Conservation (phyloP, 2,329 filamentous ascomycete genomes). For the Pezicula neosporulosa region DNA sequence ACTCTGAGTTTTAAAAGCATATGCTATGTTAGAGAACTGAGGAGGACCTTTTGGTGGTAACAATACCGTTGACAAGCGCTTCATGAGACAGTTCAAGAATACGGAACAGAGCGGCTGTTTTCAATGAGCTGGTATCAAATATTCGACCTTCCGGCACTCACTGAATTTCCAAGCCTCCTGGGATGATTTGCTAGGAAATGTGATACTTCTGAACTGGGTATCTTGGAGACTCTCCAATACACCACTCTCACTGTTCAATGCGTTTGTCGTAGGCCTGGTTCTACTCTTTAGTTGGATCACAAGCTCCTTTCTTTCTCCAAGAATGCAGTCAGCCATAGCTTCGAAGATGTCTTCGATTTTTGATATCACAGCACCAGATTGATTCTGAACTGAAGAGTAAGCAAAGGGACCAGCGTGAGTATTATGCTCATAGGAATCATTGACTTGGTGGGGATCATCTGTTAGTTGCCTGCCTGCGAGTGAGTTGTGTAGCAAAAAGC, state of each 20-base stretch:
- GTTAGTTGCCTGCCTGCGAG: constrained; percentile 5
- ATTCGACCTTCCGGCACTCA: constrained; percentile 28
- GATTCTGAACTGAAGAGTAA: constrained; percentile 7
- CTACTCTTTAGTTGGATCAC: constrained; percentile 43
- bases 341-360: constrained; percentile 55
- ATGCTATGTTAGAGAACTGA: constrained; percentile 1
- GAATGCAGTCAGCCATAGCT: constrained; percentile 44
- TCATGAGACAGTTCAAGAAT: constrained; percentile 59
- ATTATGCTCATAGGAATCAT: background rate
- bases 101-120: constrained; percentile 50
- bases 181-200: constrained; percentile 45
- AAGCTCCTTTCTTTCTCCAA: constrained; percentile 39
- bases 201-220: constrained; percentile 12
- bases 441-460: background rate
- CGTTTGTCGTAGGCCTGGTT: constrained; percentile 5
- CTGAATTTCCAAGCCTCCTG: constrained; percentile 50
- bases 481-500: constrained; percentile 7
- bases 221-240: background rate
- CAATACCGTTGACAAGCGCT: constrained; percentile 48
- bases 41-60: constrained; percentile 59
- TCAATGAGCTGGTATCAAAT: constrained; percentile 8
- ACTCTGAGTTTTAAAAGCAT: background rate
- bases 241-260: background rate
- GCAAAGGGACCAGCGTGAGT: background rate
- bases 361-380: constrained; percentile 35